Evolutionary conservation across 305 asterid species (phyloP), one percentile per base, ranked within the genome.

Genomic region (Plantago coronopus): DNA sequence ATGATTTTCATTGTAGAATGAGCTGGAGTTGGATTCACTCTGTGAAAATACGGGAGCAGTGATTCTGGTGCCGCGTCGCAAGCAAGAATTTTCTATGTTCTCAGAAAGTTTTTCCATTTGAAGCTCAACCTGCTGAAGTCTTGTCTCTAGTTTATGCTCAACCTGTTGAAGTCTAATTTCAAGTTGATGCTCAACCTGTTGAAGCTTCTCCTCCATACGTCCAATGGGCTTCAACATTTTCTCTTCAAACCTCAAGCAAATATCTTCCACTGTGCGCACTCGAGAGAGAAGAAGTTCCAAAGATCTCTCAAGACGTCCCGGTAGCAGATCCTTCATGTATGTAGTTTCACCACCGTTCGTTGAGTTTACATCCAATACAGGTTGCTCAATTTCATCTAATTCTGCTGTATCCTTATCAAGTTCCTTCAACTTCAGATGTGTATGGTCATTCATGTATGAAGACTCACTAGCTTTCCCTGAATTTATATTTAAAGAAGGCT

Each of bases 241-340:
- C 74, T 83, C 94, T 78, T 93, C 98, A 50, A 93, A 85, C 70
- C 94, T 84, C 80, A 81, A 76, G 78, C 82, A 88, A 64, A 79
- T 70, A 77, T 87, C 93, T 77, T 93, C 97, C 64, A 93, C 81
- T 75, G 78, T 78, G 74, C 80, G 78, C 63, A 87, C 79, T 63
- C 96, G 85, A 67, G 84, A 76, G 69, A 83, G 69, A 48, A 89
- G 84, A 71, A 79, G 95, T 61, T 82, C 95, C 78, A 91, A 60
- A 59, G 85, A 70, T 64, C 71, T 78, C 75, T 83, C 94, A 65
- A 85, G 73, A 48, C 65, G 74, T 40, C 59, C 74, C 12, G 68
- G 65, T 4, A 69, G 78, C 58, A 63, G 46, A 65, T 64, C 62
- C 65, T 66, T 71, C 40, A 20, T 51, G 40, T 2, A 34, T 34